These are phyloP conservation scores for Magnolia officinalis DNA, from an alignment of 164 flowering plant species.

Conservation along the genomic window DNA sequence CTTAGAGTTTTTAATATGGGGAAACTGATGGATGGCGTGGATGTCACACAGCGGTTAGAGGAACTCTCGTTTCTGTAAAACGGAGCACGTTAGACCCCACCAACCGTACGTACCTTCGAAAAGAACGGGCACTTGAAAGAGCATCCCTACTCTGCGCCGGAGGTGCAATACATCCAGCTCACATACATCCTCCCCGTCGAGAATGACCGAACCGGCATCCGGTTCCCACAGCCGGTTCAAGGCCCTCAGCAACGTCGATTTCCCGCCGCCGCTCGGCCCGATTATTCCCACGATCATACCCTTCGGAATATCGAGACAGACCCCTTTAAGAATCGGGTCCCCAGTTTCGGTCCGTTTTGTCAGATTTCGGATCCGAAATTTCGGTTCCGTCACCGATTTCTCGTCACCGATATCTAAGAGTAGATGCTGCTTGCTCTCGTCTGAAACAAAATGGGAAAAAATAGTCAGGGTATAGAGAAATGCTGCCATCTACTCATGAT, in stretches of 20 bases:
- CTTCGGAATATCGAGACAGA: slow-evolving; percentile 21
- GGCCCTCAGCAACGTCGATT: slow-evolving; percentile 32
- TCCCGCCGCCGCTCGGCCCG: slow-evolving; percentile 39
- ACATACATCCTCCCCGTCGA: slow-evolving; percentile 26
- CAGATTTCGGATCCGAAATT: slow-evolving; percentile 21
- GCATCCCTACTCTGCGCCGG: slow-evolving; percentile 35
- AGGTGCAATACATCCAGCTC: slow-evolving; percentile 25
- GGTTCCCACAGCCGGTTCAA: slow-evolving; percentile 38
- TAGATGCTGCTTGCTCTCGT: slow-evolving; percentile 9
- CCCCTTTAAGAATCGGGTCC: slow-evolving; percentile 13
- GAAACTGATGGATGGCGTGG: no score
- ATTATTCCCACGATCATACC: slow-evolving; percentile 28
- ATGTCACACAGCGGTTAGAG: no score
- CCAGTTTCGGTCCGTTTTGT: slow-evolving; percentile 12
- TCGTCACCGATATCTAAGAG: slow-evolving; percentile 13
- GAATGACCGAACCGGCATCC: slow-evolving; percentile 14
- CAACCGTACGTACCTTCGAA: slow-evolving; percentile 22
- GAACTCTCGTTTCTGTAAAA: neutral
- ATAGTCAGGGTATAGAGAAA: neutral
- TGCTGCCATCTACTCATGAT: neutral
- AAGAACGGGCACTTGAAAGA: slow-evolving; percentile 34
- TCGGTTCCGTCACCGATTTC: slow-evolving; percentile 5
- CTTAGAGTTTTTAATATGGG: no score
- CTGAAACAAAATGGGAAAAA: slow-evolving; percentile 1
- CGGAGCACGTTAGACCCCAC: neutral